Base-by-base conservation (phyloP, 2,329 filamentous ascomycete species). In the Fusarium continuum region DNA sequence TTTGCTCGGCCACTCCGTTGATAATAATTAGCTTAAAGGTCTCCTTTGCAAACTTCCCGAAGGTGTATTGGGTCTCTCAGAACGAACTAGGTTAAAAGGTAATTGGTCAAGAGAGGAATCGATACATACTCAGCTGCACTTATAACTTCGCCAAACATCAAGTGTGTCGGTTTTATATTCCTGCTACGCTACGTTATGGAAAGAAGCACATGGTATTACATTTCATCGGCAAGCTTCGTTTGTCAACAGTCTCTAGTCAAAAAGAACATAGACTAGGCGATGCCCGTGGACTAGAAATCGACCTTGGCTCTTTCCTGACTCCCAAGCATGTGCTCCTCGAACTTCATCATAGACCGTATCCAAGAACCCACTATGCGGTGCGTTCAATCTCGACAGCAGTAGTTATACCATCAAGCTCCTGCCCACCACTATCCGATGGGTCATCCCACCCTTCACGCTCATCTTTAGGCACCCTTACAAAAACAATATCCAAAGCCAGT, bases 381-480 rank as follows among this genome's bases (percentile, higher is more conserved):
- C 40, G 40, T 3, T 8, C 19, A 13, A 55, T 31, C 4, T 60
- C 55, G 3, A 61, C 6, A 6, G 47, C 56, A 0, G 56, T 60
- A 3, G 47, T 61, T 48, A 48, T 39, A 2, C 47, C 55, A 14
- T 36, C 28, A 2, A 47, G 19, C 9, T 41, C 48, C 22, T 32
- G 55, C 4, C 28, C 47, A 16, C 45, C 35, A 13, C 22, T 26
- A 3, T 43, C 40, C 4, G 55, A 34, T 3, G 40, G 8, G 7
- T 55, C 55, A 16, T 60, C 48, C 56, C 56, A 60, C 5, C 56
- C 56, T 7, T 60, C 56, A 2, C 56, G 56, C 9, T 60, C 40
- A 13, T 60, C 56, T 11, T 61, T 60, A 2, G 56, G 56, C 9
- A 60, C 4, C 11, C 56, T 55, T 17, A 60, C 56, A 22, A 60